Conservation (phyloP, 805 yeast species). For the Cyberlindnera mycetangii region DNA sequence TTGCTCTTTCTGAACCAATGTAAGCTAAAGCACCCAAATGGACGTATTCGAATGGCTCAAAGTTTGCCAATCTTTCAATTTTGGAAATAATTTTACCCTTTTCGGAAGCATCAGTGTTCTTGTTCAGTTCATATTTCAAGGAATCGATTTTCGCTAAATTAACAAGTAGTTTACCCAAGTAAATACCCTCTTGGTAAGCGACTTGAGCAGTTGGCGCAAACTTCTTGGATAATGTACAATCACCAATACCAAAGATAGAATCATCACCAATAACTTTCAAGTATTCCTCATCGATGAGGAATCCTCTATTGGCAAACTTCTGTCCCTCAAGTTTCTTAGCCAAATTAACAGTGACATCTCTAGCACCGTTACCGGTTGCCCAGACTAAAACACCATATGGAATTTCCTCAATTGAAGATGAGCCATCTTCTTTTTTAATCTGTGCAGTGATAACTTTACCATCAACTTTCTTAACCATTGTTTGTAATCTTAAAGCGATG, state of each 20-base stretch:
- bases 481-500: conserved; percentile 74
- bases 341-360: conserved; percentile 67
- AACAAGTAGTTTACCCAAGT: conserved; percentile 69
- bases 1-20: conserved; percentile 90
- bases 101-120: conserved; percentile 38
- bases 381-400: conserved; percentile 94
- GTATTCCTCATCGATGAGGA: conserved; percentile 72
- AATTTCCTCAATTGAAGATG: conserved; percentile 52
- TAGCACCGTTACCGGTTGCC: conserved; percentile 96
- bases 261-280: conserved; percentile 78
- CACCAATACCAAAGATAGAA: conserved; percentile 84
- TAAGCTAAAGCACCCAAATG: conserved; percentile 95
- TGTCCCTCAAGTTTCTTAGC: conserved; percentile 70
- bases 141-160: conserved; percentile 61
- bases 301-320: conserved; percentile 86
- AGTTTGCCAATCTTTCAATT: conserved; percentile 42
- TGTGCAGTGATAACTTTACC: conserved; percentile 66
- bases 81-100: conserved; percentile 31
- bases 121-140: conserved; percentile 41
- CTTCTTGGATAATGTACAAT: conserved; percentile 84
- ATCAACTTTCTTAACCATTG: conserved; percentile 86
- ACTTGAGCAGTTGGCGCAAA: conserved; percentile 97
- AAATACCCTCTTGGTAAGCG: conserved; percentile 91
- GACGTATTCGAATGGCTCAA: conserved; percentile 69
- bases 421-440: conserved; percentile 64